Evolutionary conservation across 1,284 basidiomycete genomes (phyloP), one percentile per base, ranked within the genome.

Genomic region (Sparassis latifolia): DNA sequence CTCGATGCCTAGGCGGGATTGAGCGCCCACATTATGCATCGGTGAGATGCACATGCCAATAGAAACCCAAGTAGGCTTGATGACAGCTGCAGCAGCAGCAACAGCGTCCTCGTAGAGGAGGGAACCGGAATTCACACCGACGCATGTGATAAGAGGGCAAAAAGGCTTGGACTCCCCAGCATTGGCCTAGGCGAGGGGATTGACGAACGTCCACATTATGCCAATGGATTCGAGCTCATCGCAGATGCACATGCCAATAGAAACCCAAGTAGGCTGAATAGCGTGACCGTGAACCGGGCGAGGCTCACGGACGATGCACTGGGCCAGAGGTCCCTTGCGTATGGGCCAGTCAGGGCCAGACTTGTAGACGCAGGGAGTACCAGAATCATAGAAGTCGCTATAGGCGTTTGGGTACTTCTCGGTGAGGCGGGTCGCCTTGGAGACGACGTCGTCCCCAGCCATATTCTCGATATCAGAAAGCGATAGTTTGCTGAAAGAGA

Each of bases 251-350:
- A 7, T 31, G 63, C 44, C 43, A 32, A 39, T 47, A 12, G 35
- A 62, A 42, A 57, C 57, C 66, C 63, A 68, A 33, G 38, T 46
- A 33, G 40, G 44, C 44, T 6, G 33, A 37, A 67, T 67, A 42
- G 53, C n/a, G 51, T 66, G 65, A 44, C 47, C 42, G 61, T 66
- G 58, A 47, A 69, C 58, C 1, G 63, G 62, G 48, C 66, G 67
- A 40, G 63, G 55, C 52, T 65, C 67, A 41, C 63, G 57, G 30
- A 57, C 33, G 56, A 67, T 59, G 32, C 60, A 31, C 54, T 64
- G 59, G 10, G 61, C 52, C 47, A 62, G n/a, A 32, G 44, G 53
- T 27, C 65, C 65, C 39, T 44, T 55, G 56, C 45, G 55, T 33
- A 58, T 52, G 50, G 47, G 60, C 67, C 65, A 68, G 43, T 33